Percentiles rank a stretch among this genome's conserved stretches.
Conservation (phyloP, 768 basidiomycete species). For the Termitomyces sp. region DNA sequence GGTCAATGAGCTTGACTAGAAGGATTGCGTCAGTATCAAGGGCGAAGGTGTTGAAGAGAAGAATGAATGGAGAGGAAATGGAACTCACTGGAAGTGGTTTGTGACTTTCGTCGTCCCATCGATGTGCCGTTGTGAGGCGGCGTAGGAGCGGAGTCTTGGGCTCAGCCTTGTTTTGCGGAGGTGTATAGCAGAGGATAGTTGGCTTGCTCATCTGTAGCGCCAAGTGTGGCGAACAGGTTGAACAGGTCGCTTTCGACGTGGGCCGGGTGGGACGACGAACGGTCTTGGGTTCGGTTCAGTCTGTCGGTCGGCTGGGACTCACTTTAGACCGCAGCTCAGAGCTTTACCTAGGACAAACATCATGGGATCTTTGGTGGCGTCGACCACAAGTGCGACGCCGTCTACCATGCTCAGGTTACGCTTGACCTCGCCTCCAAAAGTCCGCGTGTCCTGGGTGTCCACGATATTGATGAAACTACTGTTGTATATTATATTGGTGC, state of each 20-base stretch:
- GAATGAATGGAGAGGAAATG: no score
- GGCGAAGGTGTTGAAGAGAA: neutral
- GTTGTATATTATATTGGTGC: conserved; percentile 51
- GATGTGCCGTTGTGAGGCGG: conserved; percentile 14
- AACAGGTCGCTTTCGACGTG: conserved; percentile 52
- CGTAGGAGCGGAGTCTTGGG: conserved; percentile 28
- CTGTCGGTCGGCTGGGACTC: no score
- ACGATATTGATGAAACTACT: conserved; percentile 55
- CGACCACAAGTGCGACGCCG: conserved; percentile 58
- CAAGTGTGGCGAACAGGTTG: conserved; percentile 50
- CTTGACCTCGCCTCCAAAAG: conserved; percentile 63
- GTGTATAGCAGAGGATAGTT: conserved; percentile 52
- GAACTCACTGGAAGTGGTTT: conserved; percentile 36
- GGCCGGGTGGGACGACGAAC: no score
- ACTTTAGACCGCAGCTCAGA: conserved; percentile 41
- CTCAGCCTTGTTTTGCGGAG: conserved; percentile 52
- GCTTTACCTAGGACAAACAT: conserved; percentile 54
- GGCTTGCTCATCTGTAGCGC: conserved; percentile 49
- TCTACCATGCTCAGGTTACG: conserved; percentile 62
- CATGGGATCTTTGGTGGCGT: conserved; percentile 62
- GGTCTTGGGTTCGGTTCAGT: no score
- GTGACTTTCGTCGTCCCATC: conserved; percentile 42
- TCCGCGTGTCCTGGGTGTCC: conserved; percentile 63
- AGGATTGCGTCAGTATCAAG: neutral
- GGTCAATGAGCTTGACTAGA: conserved; percentile 44